Evolutionary conservation across 2,329 filamentous ascomycete species (phyloP), one percentile per base, ranked within the genome.

Genomic region (Bipolaris oryzae): DNA sequence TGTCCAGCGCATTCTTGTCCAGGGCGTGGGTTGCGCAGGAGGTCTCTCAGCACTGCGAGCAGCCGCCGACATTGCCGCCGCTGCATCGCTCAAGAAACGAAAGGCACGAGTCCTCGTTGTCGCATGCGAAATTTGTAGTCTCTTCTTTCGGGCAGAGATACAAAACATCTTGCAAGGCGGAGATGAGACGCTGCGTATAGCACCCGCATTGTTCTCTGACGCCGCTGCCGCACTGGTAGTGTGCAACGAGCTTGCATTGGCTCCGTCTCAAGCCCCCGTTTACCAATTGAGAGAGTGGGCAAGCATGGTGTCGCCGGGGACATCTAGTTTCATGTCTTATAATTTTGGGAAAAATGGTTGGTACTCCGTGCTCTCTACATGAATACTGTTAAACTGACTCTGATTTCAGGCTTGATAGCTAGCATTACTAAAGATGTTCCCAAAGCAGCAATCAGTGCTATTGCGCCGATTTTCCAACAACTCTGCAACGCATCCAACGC

Each of bases 231-330:
- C 87, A 0, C 74, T 85, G 25, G 78, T 91, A 1, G 68, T 91
- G 33, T 87, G 85, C 67, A 91, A 91, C 66, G 82, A 82, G 0
- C 76, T 89, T 50, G 86, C 83, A 1, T 77, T 73, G 18, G 57
- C 66, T 1, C 58, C 62, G 7, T 57, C 67, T 1, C 72, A 75
- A 48, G 61, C 60, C 21, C 73, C 76, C 1, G 64, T 81, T 11
- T 89, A 88, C 66, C 82, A 87, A 25, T 73, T 90, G 21, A 76
- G 89, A 1, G 87, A 85, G 1, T 90, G 87, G 86, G 83, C 88
- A 34, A 84, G 89, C 71, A 80, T 80, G 57, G 80, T 85, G 18
- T 80, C 90, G 23, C 83, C 86, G 0, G 83, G 86, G 51, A 87
- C 86, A 0, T 84, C 88, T 37, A 69, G 77, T 15, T 86, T 89